Base-by-base conservation (phyloP, 345 rosid genomes). In the Citrus medica region DNA sequence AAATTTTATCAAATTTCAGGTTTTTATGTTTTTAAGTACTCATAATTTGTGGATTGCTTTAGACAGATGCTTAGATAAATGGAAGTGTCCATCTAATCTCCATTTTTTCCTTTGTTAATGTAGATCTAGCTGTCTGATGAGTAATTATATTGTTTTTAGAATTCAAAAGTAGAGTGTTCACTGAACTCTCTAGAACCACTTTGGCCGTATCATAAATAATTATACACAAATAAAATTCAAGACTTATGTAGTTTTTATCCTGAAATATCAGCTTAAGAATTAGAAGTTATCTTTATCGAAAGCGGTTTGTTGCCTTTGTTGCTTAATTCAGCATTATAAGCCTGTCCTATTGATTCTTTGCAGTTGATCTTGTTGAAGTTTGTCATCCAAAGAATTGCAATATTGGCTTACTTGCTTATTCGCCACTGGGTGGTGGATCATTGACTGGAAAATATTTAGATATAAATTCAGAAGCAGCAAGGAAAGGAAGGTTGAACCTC, bases 301-400 rank as follows among this genome's bases (percentile, higher is more conserved):
- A 27, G 77, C 6, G 9, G 55, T 76, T 53, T 62, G 38, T n/a
- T 66, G 30, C 64, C 33, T 40, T 14, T 7, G 25, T 58, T 56
- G 9, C 24, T 17, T 51, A 28, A 24, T 42, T 81, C 48, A 32
- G 53, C 28, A 33, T 74, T 33, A 10, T 53, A 71, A 67, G 59
- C 32, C 66, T 61, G 5, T 25, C 17, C 51, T 27, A 60, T 66
- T 40, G 76, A 28, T 73, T 22, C 32, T 74, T 82, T 80, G 82
- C 92, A 93, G 98, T 87, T 79, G 95, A 93, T 88, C 94, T 95
- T n/a, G 90, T 86, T 68, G 98, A 93, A 84, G 95, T 90, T 78
- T 95, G 98, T 83, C 95, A 91, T 86, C 98, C 92, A 24, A 90
- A 93, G 19, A 89, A 95, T 64, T 93, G 89, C 87, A 93, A 93